phyloP scores from a whole-genome alignment of 139 green algal species.

The Yamagishiella unicocca region DNA sequence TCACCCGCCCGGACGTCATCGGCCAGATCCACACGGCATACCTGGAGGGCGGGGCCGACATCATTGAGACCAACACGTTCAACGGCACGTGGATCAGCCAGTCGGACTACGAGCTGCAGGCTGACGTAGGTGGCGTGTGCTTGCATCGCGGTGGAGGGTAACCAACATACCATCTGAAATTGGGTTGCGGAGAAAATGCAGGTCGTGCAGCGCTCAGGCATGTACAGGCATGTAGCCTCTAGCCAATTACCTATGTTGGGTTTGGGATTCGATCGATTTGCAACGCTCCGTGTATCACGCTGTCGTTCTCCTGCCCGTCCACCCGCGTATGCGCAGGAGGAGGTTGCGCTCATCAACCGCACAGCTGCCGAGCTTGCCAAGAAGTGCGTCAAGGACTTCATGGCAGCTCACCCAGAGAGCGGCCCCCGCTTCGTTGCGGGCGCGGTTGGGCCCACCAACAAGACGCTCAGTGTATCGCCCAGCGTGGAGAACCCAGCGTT shows the following conservation, averaged over 20 bases:
- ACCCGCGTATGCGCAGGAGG: no score
- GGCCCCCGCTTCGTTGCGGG: constrained; percentile 93
- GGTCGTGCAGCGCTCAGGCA: no score
- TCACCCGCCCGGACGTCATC: constrained; percentile 96
- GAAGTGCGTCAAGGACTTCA: constrained; percentile 77
- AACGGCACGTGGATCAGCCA: constrained; percentile 95
- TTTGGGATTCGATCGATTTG: no score
- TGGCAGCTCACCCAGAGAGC: constrained; percentile 81
- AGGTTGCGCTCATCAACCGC: constrained; percentile 95
- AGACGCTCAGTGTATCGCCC: constrained; percentile 95
- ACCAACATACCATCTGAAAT: no score
- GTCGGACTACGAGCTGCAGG: constrained; percentile 95
- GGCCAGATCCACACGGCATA: constrained; percentile 93
- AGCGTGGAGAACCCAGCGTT: constrained; percentile 98
- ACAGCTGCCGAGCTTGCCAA: constrained; percentile 91
- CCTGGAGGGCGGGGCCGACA: constrained; percentile 94
- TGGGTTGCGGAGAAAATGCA: background rate
- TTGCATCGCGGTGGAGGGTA: background rate
- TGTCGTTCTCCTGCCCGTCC: no score
- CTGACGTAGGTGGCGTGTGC: constrained; percentile 27
- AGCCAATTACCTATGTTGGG: no score
- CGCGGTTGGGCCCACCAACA: constrained; percentile 97
- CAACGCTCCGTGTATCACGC: no score
- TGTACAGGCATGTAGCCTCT: no score
- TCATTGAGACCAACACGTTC: constrained; percentile 99